phyloP scores from a whole-genome alignment of 192 early-diverging fungal genomes.

The Podila minutissima region DNA sequence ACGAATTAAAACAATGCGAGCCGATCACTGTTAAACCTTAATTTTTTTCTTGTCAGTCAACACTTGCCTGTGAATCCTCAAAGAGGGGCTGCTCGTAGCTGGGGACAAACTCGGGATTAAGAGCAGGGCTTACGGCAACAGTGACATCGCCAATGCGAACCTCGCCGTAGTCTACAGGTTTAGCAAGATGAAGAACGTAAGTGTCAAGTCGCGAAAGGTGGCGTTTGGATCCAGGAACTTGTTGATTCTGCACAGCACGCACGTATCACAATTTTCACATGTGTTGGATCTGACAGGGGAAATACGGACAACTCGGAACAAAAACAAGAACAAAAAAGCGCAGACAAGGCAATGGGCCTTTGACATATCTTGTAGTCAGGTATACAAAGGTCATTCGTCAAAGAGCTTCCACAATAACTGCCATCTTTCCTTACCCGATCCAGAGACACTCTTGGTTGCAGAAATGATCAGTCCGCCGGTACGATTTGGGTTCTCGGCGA shows the following conservation, averaged over 20 bases:
- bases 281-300: neutral
- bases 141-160: constrained; percentile 68
- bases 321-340: neutral
- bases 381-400: too few species aligned
- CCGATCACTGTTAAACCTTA: neutral
- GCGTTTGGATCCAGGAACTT: neutral
- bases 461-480: constrained; percentile 44
- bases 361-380: too few species aligned
- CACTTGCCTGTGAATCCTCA: constrained; percentile 63
- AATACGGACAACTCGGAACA: neutral
- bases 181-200: neutral
- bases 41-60: neutral
- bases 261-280: neutral
- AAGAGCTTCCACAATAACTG: too few species aligned
- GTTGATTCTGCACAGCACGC: too few species aligned
- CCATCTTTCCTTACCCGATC: constrained; percentile 11
- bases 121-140: constrained; percentile 53
- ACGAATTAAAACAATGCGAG: neutral
- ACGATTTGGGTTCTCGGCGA: constrained; percentile 39
- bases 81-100: constrained; percentile 59
- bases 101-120: constrained; percentile 64
- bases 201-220: neutral
- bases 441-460: constrained; percentile 25
- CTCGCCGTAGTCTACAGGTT: constrained; percentile 46
- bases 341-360: neutral